A percentile compares a stretch with the other conserved stretches of the same genome.
Evolutionary conservation across 495 filamentous ascomycete genomes (phyloP).

Genomic region (Bacidia gigantensis): DNA sequence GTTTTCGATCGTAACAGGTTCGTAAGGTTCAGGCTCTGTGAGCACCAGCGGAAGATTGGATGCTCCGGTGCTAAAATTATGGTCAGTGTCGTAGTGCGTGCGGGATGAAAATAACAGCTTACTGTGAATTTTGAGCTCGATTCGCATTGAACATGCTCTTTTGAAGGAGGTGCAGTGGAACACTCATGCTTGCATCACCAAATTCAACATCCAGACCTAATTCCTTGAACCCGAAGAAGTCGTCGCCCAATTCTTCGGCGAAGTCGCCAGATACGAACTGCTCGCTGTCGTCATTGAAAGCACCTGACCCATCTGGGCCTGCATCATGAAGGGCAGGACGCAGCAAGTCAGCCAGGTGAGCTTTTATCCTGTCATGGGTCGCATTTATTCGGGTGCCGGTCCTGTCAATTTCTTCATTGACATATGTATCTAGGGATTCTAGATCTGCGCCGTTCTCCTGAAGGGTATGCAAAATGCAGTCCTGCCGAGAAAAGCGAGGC

Average conservation of each 20-base stretch:
- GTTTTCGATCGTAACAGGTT: constrained; percentile 68
- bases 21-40: constrained; percentile 54
- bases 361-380: constrained; percentile 87
- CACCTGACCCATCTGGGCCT: constrained; percentile 70
- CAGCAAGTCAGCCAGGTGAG: constrained; percentile 75
- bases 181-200: constrained; percentile 68
- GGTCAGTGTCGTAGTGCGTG: no score
- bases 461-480: constrained; percentile 75
- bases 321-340: constrained; percentile 74
- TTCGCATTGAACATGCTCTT: constrained; percentile 72
- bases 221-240: constrained; percentile 98
- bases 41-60: constrained; percentile 38
- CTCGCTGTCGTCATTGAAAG: constrained; percentile 92
- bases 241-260: constrained; percentile 91
- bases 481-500: constrained; percentile 59
- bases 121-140: constrained; percentile 58
- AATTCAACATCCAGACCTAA: constrained; percentile 84
- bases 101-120: constrained; percentile 21
- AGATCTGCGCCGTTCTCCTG: constrained; percentile 68
- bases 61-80: constrained; percentile 30
- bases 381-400: constrained; percentile 64
- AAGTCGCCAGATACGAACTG: constrained; percentile 96
- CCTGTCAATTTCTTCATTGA: constrained; percentile 88
- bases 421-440: constrained; percentile 72
- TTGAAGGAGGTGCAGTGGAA: constrained; percentile 88